These are phyloP conservation scores for Guadua angustifolia DNA, from an alignment of 176 grass and related monocot genomes.

Conservation along the genomic window DNA sequence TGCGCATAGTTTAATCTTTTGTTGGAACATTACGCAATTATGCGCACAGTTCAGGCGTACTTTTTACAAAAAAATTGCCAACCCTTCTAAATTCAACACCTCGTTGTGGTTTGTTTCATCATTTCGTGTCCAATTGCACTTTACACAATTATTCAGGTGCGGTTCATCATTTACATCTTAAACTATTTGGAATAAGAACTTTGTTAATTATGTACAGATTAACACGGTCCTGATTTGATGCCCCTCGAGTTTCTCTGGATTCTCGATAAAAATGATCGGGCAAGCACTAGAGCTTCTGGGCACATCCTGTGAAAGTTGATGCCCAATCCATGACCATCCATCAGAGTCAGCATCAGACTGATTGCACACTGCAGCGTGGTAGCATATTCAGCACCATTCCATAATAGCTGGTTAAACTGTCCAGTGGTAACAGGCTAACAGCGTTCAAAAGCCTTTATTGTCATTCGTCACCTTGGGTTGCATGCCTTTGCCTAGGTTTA, in stretches of 20 bases:
- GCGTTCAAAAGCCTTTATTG: slow-evolving; percentile 14
- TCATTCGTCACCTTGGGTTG: slow-evolving; percentile 25
- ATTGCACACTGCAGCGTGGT: slow-evolving; percentile 22
- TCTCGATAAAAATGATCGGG: slow-evolving; percentile 1
- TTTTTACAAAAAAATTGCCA: neutral
- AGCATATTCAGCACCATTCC: slow-evolving; percentile 12
- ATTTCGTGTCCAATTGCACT: neutral
- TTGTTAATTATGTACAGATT: neutral
- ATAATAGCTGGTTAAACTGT: slow-evolving; percentile 12
- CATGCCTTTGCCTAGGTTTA: neutral
- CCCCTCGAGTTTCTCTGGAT: neutral
- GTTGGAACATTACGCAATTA: neutral
- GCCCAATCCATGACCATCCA: slow-evolving; percentile 28
- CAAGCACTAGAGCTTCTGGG: neutral
- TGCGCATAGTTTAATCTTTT: neutral
- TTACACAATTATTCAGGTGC: neutral
- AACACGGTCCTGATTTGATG: neutral
- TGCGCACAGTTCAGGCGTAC: neutral
- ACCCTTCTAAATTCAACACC: neutral
- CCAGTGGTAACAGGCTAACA: neutral
- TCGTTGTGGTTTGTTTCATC: neutral
- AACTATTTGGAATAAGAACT: neutral
- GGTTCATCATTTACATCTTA: neutral
- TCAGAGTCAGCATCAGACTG: slow-evolving; percentile 37
- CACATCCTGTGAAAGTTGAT: slow-evolving; percentile 18